Conservation (phyloP, 2,329 filamentous ascomycete genomes). For the Epichloe elymi region DNA sequence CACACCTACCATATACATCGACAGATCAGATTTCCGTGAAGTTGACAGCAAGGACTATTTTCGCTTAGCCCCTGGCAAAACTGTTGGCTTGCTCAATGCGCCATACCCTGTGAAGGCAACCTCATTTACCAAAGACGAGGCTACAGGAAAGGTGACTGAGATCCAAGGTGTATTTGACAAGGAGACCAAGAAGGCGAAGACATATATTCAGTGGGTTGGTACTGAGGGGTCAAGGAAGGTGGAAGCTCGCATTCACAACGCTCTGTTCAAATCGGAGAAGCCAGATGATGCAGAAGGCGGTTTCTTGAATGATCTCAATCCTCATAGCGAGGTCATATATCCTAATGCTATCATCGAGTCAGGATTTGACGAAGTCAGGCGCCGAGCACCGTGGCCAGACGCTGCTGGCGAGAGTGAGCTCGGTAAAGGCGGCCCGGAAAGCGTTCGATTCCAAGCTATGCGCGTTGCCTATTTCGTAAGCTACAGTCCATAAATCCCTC, state of each 20-base stretch:
- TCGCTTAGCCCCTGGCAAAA: slow-evolving; percentile 65
- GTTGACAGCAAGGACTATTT: slow-evolving; percentile 65
- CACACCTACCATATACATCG: slow-evolving; percentile 73
- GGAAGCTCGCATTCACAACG: slow-evolving; percentile 67
- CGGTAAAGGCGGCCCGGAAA: slow-evolving; percentile 52
- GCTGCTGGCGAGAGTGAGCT: slow-evolving; percentile 56
- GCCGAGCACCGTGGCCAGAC: slow-evolving; percentile 69
- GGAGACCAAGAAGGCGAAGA: slow-evolving; percentile 60
- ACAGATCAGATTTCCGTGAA: slow-evolving; percentile 67
- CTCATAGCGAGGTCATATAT: slow-evolving; percentile 71
- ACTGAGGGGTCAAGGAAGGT: slow-evolving; percentile 52
- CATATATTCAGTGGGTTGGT: slow-evolving; percentile 81
- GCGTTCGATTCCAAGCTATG: slow-evolving; percentile 82
- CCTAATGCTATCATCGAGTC: slow-evolving; percentile 66
- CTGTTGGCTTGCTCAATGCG: slow-evolving; percentile 60
- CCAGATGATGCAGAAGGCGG: slow-evolving; percentile 66
- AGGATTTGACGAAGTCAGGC: slow-evolving; percentile 66
- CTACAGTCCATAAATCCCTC: slow-evolving; percentile 5
- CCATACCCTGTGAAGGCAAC: slow-evolving; percentile 59
- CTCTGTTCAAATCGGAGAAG: slow-evolving; percentile 76
- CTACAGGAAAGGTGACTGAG: slow-evolving; percentile 50
- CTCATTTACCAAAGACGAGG: slow-evolving; percentile 54
- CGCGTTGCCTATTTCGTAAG: slow-evolving; percentile 71
- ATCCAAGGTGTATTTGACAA: slow-evolving; percentile 54
- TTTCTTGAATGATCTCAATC: slow-evolving; percentile 74